phyloP scores from a whole-genome alignment of 495 filamentous ascomycete species.

The Xylaria curta region DNA sequence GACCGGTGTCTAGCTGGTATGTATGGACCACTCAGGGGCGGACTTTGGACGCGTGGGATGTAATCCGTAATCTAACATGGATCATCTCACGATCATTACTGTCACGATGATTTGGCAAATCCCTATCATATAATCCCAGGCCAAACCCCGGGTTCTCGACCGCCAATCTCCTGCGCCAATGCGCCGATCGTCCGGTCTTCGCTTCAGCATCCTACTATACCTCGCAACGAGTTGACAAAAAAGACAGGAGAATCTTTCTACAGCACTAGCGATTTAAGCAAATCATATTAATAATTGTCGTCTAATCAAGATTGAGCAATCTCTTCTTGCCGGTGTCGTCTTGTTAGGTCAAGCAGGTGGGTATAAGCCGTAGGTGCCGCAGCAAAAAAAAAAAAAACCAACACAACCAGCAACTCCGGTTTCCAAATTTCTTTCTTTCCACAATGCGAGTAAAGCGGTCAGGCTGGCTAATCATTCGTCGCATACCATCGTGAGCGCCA shows the following conservation, averaged over 20 bases:
- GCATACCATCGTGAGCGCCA: neutral
- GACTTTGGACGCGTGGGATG: slow-evolving; percentile 1
- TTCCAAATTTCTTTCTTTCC: neutral
- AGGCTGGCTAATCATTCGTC: neutral
- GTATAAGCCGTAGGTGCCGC: slow-evolving; percentile 22
- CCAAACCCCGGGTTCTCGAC: neutral
- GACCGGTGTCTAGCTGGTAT: neutral
- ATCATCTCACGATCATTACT: slow-evolving; percentile 5
- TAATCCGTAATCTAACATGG: neutral
- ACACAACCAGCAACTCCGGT: slow-evolving; percentile 13
- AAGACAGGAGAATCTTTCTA: neutral
- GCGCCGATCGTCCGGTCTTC: slow-evolving; percentile 20
- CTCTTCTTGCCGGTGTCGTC: neutral
- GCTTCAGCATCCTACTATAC: neutral
- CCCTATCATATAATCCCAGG: slow-evolving; percentile 5
- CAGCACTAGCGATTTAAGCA: neutral
- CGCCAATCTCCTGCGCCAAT: slow-evolving; percentile 6
- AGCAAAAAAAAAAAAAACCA: no score
- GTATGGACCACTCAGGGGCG: neutral
- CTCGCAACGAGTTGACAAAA: neutral
- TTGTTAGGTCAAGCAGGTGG: slow-evolving; percentile 5
- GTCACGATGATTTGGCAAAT: neutral
- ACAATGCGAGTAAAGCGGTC: neutral
- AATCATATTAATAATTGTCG: neutral
- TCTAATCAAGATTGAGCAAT: slow-evolving; percentile 8